Evolutionary conservation across 306 rosid genomes (phyloP), one percentile per base, ranked within the genome.

Genomic region (Datisca glomerata): DNA sequence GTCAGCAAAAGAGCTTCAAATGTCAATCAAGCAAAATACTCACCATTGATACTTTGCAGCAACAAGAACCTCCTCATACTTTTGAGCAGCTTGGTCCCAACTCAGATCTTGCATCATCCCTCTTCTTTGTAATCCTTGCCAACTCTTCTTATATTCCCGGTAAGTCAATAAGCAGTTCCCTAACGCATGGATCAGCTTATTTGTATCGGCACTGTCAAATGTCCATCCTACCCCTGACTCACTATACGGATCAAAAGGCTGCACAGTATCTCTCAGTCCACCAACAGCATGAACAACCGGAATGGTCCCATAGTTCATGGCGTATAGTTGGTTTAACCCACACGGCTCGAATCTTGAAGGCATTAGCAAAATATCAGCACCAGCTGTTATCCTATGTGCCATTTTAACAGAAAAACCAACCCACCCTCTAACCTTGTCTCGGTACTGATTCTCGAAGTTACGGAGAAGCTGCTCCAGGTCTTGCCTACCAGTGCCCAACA

Each of bases 271-370:
- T 53, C 68, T 72, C 28, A 89, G 71, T 46, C 98, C 98, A 11
- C 98, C 98, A 7, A 89, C 98, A 0, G 77, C 82, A 23, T 89
- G 98, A n/a, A 89, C 98, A 6, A 84, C 94, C 6, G 98, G 98
- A 48, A 84, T 23, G 1, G 98, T 89, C 47, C 98, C 96, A 0
- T 84, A 89, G 43, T 18, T 80, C 98, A 89, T 89, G 4, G 98
- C 95, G 45, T 89, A 84, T 14, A 89, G 84, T 63, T 89, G 98
- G 64, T 89, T 89, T 63, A 89, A 51, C 15, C 98, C 98, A 24
- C 98, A 89, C 2, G 98, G 98, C 62, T 89, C 98, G 14, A 89
- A 89, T 53, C 96, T 77, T 19, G 98, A 89, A 0, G 98, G 98
- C 98, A 89, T 89, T 49, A 89, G 91, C 39, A 89, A 55, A 49